These are phyloP conservation scores for Metschnikowia corniflorae DNA, from an alignment of 805 yeast genomes.

Conservation along the genomic window DNA sequence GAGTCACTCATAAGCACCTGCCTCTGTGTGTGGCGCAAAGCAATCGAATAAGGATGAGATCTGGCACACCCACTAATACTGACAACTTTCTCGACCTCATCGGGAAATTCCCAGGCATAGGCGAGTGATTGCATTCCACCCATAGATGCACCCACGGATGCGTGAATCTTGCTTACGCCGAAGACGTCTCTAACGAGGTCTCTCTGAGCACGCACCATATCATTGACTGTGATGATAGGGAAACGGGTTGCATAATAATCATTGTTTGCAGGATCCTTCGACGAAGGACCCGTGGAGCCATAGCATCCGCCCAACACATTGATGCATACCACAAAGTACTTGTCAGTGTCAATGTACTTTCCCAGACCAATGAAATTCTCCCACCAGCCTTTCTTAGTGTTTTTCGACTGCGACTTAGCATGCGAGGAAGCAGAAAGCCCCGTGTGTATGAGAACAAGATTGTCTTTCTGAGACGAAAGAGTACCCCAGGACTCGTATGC, in stretches of 20 bases:
- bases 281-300: conserved; percentile 92
- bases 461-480: conserved; percentile 58
- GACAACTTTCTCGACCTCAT: conserved; percentile 66
- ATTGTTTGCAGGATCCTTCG: conserved; percentile 65
- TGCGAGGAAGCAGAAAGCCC: conserved; percentile 93
- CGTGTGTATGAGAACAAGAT: conserved; percentile 80
- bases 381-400: conserved; percentile 90
- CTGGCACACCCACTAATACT: conserved; percentile 91
- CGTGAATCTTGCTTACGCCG: conserved; percentile 61
- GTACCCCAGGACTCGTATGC: conserved; percentile 94
- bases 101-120: conserved; percentile 78
- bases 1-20: conserved; percentile 94
- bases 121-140: conserved; percentile 99
- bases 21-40: conserved; percentile 88
- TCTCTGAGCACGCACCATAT: conserved; percentile 88
- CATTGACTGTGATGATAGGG: conserved; percentile 81
- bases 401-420: conserved; percentile 74
- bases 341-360: conserved; percentile 71
- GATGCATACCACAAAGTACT: conserved; percentile 81
- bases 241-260: conserved; percentile 79
- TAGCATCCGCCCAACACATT: conserved; percentile 93
- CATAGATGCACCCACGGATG: conserved; percentile 88
- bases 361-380: conserved; percentile 89
- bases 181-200: conserved; percentile 60
- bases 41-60: conserved; percentile 91